Evolutionary conservation across 192 early-diverging fungal genomes (phyloP), one percentile per base, ranked within the genome.

Genomic region (Entomortierella parvispora): DNA sequence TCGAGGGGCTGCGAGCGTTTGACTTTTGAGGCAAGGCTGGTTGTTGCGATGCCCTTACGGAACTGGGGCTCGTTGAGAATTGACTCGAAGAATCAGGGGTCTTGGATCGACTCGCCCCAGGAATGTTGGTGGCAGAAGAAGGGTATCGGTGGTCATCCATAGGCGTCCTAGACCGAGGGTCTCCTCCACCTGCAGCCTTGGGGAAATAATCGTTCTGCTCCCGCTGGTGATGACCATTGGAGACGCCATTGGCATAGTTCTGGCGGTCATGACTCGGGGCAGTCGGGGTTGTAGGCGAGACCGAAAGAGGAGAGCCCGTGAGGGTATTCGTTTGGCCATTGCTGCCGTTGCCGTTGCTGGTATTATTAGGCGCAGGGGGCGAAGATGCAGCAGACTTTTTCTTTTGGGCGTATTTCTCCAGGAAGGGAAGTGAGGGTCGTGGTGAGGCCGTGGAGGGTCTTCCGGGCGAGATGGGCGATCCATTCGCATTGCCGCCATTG

Each of bases 361-460:
- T 56, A 9, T 56, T 3, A 56, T 58, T 76, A 33, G 50, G 43
- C 11, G 65, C 43, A 4, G 66, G 32, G 2, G 72, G 53, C 9
- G 72, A 62, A 15, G 61, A 56, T 57, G 64, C 42, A 5, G 56
- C 62, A 11, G 65, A 58, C 15, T 69, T 58, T 26, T 69, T 81
- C 66, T 75, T 75, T 67, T 81, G 68, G 29, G 80, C 71, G 48
- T 81, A 81, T 58, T 81, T 81, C 42, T 81, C 80, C 45, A 81
- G 32, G 49, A 81, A 81, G 9, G 80, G 80, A 2, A 81, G 68
- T 4, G 67, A 55, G 20, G 70, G 71, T 25, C 72, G 66, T 2
- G 65, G 56, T 2, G 72, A 67, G 4, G 72, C 58, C 14, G 64
- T 58, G 7, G 72, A 67, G 28, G 64, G 72, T n/a, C 72, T 57